phyloP scores from a whole-genome alignment of 2,329 filamentous ascomycete genomes.

The Calonectria henricotiae region DNA sequence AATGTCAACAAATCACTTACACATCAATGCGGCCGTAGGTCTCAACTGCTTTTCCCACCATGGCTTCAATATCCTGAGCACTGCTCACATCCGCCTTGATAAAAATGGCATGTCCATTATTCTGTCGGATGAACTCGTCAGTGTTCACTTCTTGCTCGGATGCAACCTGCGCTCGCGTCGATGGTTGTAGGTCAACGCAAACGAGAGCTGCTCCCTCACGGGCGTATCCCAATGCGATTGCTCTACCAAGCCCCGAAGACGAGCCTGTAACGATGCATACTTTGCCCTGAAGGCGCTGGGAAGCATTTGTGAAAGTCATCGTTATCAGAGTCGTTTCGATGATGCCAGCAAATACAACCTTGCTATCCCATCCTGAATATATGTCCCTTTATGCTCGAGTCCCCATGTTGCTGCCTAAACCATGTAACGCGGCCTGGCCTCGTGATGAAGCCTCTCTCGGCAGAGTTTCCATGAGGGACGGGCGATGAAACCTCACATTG shows the following conservation, averaged over 20 bases:
- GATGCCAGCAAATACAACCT: background rate
- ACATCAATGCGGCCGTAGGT: constrained; percentile 48
- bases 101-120: constrained; percentile 60
- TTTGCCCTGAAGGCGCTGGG: constrained; percentile 41
- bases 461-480: constrained; percentile 13
- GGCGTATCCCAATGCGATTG: constrained; percentile 64
- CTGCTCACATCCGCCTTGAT: constrained; percentile 63
- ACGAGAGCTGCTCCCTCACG: constrained; percentile 62
- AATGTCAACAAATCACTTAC: constrained; percentile 54
- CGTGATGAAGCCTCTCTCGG: constrained; percentile 28
- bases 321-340: background rate
- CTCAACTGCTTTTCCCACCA: constrained; percentile 53
- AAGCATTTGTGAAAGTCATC: constrained; percentile 11
- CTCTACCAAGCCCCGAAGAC: constrained; percentile 64
- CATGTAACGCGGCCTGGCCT: background rate
- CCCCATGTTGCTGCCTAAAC: constrained; percentile 17
- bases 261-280: constrained; percentile 65
- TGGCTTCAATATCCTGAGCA: constrained; percentile 55
- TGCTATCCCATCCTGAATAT: background rate
- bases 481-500: background rate
- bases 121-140: constrained; percentile 56
- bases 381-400: background rate
- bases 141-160: constrained; percentile 53
- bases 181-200: constrained; percentile 60
- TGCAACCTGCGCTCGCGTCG: constrained; percentile 49